A percentile compares a stretch with the other conserved stretches of the same genome.
phyloP scores from a whole-genome alignment of 352 stramenopile species.

The Pythium graminicola region DNA sequence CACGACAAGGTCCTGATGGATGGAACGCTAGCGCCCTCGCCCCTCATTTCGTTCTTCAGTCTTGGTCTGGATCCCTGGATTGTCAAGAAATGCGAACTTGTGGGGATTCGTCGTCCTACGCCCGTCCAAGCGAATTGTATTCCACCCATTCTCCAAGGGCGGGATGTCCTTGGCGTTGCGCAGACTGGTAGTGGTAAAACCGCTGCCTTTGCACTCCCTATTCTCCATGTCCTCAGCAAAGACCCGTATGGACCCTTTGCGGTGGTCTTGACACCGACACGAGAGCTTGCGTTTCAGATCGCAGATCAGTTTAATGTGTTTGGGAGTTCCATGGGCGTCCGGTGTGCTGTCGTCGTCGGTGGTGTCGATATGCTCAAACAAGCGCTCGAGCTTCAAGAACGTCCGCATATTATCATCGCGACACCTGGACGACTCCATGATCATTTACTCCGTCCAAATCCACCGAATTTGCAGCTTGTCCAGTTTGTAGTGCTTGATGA shows the following conservation, averaged over 20 bases:
- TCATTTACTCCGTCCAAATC: constrained; percentile 87
- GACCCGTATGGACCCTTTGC: constrained; percentile 95
- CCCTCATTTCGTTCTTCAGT: constrained; percentile 76
- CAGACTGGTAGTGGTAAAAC: constrained; percentile 98
- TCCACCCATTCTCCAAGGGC: constrained; percentile 80
- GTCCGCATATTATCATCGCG: constrained; percentile 96
- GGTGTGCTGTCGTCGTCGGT: constrained; percentile 92
- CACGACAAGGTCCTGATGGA: constrained; percentile 44
- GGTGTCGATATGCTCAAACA: constrained; percentile 94
- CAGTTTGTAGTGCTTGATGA: constrained; percentile 98
- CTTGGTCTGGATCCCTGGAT: constrained; percentile 85
- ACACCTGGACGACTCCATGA: constrained; percentile 94
- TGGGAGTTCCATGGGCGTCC: constrained; percentile 86
- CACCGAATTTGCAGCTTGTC: constrained; percentile 86
- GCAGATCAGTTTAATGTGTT: constrained; percentile 96
- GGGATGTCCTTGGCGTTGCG: constrained; percentile 90
- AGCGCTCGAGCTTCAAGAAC: constrained; percentile 76
- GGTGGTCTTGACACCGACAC: constrained; percentile 94
- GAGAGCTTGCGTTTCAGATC: constrained; percentile 98
- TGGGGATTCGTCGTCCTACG: constrained; percentile 85
- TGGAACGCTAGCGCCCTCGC: constrained; percentile 24
- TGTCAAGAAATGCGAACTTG: constrained; percentile 72
- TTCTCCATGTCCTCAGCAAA: constrained; percentile 92
- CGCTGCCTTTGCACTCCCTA: constrained; percentile 96
- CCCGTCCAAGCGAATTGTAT: constrained; percentile 90